These are phyloP conservation scores for Brassica incana DNA, from an alignment of 345 rosid genomes.

Conservation along the genomic window DNA sequence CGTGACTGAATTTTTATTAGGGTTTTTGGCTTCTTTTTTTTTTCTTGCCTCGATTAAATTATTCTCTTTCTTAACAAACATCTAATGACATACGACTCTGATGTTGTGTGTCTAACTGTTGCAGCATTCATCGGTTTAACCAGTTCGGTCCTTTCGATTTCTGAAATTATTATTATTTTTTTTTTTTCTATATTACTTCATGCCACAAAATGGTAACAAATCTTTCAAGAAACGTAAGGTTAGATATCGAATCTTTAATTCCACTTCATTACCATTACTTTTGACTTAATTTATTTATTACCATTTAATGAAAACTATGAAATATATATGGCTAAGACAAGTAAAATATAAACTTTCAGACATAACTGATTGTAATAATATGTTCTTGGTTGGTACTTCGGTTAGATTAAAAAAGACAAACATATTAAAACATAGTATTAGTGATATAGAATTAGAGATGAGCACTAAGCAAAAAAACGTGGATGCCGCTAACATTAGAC, in stretches of 20 bases:
- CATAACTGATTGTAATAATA: background rate
- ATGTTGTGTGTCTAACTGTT: conserved; percentile 22
- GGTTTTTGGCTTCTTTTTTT: conserved; percentile 32
- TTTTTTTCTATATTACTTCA: conserved; percentile 1
- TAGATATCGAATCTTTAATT: conserved; percentile 21
- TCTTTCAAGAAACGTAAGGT: conserved; percentile 36
- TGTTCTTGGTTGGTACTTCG: background rate
- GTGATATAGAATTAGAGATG: background rate
- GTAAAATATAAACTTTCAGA: background rate
- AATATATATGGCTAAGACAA: background rate
- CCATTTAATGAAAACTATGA: conserved; percentile 13
- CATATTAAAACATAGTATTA: background rate
- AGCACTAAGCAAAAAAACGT: conserved; percentile 18
- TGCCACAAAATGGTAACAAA: conserved; percentile 37
- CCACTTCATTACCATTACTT: conserved; percentile 24
- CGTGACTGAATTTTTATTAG: conserved; percentile 37
- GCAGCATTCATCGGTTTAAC: conserved; percentile 8
- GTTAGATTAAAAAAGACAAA: background rate
- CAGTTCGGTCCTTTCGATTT: conserved; percentile 11
- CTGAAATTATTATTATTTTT: background rate
- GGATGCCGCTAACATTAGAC: conserved; percentile 18
- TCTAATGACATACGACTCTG: conserved; percentile 25
- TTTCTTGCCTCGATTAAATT: conserved; percentile 10
- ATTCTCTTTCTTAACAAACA: conserved; percentile 22
- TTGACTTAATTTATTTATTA: conserved; percentile 6